Conservation (phyloP, 2,329 filamentous ascomycete species). For the Dothidotthia symphoricarpi region DNA sequence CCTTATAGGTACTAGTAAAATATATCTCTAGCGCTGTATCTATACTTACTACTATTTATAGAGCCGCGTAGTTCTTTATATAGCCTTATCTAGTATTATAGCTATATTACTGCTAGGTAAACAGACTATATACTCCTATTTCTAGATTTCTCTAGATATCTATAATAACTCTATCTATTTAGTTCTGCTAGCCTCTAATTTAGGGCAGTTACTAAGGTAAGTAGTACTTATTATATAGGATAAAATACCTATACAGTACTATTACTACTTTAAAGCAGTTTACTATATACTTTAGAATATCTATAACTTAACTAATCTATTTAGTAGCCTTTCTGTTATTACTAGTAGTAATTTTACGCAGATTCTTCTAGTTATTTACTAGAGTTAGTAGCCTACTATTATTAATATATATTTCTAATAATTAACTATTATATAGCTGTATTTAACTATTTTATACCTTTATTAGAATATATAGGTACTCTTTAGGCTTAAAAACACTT, state of each 20-base stretch:
- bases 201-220: background rate
- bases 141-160: too few relatives aligned
- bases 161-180: constrained; percentile 1
- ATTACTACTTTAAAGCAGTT: too few relatives aligned
- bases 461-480: too few relatives aligned
- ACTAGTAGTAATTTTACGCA: background rate
- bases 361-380: background rate
- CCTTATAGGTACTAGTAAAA: too few relatives aligned
- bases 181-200: constrained; percentile 2
- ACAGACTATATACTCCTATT: background rate
- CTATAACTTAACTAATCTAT: background rate
- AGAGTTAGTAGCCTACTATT: too few relatives aligned
- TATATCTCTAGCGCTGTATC: background rate
- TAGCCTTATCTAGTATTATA: background rate
- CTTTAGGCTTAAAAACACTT: too few relatives aligned
- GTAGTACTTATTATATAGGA: background rate
- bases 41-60: background rate
- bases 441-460: too few relatives aligned
- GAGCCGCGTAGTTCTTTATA: background rate
- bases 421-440: too few relatives aligned
- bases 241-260: background rate
- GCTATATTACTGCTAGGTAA: background rate
- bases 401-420: too few relatives aligned
- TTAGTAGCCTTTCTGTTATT: background rate
- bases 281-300: background rate